Percentiles rank a stretch among this genome's conserved stretches.
These are phyloP conservation scores for Pseudopithomyces chartarum DNA, from an alignment of 2,329 filamentous ascomycete genomes.

Conservation along the genomic window DNA sequence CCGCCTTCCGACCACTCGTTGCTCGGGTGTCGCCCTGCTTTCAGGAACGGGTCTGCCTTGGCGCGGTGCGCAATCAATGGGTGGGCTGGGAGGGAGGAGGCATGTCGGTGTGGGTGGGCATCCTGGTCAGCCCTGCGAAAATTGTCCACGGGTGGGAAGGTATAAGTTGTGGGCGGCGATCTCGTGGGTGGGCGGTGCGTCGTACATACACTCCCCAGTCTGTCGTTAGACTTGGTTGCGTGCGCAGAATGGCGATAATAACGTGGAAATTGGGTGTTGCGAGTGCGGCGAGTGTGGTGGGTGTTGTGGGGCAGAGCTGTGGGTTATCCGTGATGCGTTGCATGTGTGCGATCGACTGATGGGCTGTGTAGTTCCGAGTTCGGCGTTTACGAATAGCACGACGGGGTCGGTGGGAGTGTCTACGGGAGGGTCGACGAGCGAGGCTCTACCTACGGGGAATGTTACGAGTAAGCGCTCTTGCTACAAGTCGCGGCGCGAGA, in stretches of 20 bases:
- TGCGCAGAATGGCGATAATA: background rate
- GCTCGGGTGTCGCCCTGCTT: background rate
- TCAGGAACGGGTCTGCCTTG: background rate
- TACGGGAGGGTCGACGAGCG: background rate
- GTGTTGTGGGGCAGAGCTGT: background rate
- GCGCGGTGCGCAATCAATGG: background rate
- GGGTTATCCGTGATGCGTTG: background rate
- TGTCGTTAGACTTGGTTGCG: background rate
- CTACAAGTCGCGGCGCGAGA: too few species aligned
- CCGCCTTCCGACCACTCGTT: background rate
- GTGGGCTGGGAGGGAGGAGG: background rate
- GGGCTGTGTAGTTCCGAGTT: background rate
- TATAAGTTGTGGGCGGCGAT: background rate
- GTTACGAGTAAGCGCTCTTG: background rate
- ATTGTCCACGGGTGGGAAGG: too few species aligned
- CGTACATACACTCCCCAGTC: background rate
- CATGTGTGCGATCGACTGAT: background rate
- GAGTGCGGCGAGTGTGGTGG: background rate
- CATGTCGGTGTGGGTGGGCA: background rate
- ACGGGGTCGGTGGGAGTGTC: background rate
- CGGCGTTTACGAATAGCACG: background rate
- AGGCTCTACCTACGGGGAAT: background rate
- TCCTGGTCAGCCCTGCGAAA: background rate
- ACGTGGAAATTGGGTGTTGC: background rate
- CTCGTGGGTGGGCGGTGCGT: background rate